Evolutionary conservation across 768 basidiomycete species (phyloP), one percentile per base, ranked within the genome.

Genomic region (Hygrophorus pudorinus): DNA sequence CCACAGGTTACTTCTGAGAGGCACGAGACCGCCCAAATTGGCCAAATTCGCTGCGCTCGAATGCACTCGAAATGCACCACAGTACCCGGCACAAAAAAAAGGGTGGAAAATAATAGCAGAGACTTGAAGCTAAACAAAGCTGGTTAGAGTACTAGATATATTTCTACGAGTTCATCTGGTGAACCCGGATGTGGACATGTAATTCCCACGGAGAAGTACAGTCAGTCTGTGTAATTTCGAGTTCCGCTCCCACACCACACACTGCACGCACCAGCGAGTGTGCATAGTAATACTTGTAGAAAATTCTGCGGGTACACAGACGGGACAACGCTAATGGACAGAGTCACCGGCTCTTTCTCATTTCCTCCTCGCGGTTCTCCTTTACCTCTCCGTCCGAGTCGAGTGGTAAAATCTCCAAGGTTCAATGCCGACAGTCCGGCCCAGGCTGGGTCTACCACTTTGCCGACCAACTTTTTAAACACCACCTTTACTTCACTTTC

Each of bases 401-500:
- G 81, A 54, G 70, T 77, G 48, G 78, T 75, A 47, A 72, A 72
- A 68, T 79, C 80, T 11, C 75, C 78, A 48, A 71, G 71, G 61
- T 67, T 75, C 53, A 65, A 65, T 35, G 60, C 69, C 36, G 69
- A 72, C 61, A 65, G 65, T 59, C 59, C 63, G 58, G 56, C 71
- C 54, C 71, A 66, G 61, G 65, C 70, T 53, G 67, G 70, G 47
- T 69, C 59, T 49, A 67, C 61, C 59, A 58, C 63, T 43, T 50
- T 67, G 46, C 68, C 67, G 56, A 63, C 68, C 59, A 76, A 68
- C 66, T 69, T 71, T 59, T 59, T 63, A 38, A 65, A 67, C 63
- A 71, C 70, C 57, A 63, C 77, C 54, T 72, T 75, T 60, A 52
- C 77, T 69, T 73, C 85, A 42, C 75, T 88, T 49, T 72, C 77